These are phyloP conservation scores for Apiotrichum montevideense DNA, from an alignment of 1,284 basidiomycete genomes.

Conservation along the genomic window DNA sequence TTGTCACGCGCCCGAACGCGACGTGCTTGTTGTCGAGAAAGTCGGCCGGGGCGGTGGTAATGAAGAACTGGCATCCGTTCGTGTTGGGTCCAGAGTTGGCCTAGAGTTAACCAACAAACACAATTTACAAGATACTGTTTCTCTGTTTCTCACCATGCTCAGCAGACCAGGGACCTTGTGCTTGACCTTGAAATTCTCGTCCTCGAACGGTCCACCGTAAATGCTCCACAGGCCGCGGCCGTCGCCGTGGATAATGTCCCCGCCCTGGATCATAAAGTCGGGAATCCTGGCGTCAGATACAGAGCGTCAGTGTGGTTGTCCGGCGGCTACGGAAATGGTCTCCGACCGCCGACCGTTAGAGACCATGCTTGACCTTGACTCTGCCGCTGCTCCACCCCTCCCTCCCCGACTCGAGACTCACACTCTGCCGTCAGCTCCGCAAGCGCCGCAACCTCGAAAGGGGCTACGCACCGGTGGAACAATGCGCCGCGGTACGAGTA, in stretches of 20 bases:
- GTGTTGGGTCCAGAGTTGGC: constrained; percentile 88
- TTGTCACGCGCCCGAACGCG: constrained; percentile 82
- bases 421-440: constrained; percentile 5
- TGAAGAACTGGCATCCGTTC: constrained; percentile 94
- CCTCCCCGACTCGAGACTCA: background rate
- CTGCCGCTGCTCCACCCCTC: no score
- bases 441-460: no score
- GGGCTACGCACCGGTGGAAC: constrained; percentile 11
- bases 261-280: constrained; percentile 79
- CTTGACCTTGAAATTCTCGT: constrained; percentile 20
- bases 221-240: constrained; percentile 47
- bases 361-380: no score
- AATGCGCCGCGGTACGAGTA: background rate
- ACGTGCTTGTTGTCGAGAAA: constrained; percentile 93
- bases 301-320: background rate
- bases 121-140: background rate
- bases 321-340: no score
- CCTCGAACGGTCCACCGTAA: constrained; percentile 27
- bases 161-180: constrained; percentile 9
- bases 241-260: constrained; percentile 51
- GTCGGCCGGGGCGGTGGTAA: constrained; percentile 87
- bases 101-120: constrained; percentile 46
- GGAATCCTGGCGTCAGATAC: constrained; percentile 3
- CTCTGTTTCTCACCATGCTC: constrained; percentile 9
- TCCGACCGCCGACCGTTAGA: no score